Base-by-base conservation (phyloP, 2,329 filamentous ascomycete species). In the Fusarium penzigii region DNA sequence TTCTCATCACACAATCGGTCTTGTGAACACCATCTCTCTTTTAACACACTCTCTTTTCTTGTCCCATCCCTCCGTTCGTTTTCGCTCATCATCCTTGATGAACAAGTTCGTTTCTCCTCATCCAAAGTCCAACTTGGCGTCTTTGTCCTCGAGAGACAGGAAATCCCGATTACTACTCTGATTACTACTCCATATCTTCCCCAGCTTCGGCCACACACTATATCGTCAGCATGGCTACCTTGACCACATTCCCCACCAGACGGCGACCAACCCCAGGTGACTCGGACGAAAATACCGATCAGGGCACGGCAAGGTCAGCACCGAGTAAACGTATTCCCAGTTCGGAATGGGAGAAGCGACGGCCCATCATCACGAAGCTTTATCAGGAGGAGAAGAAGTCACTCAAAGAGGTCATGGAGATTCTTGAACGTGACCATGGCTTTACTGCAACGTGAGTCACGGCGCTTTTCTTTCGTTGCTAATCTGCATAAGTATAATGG, bases 331-430 rank as follows among this genome's bases (percentile, higher is more conserved):
- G 68, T 14, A 68, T 71, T 29, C 68, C 68, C 17, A 64, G 62
- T 29, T 58, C 66, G 12, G 60, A 69, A 29, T 71, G 68, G 68
- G 69, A 71, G 51, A 64, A 65, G 54, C 70, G 68, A 55, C 63
- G 68, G 7, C 63, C 69, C 38, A 65, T 68, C 44, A 75, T 75
- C 51, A 73, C 68, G 42, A 64, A 56, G 16, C 57, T 75, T 44
- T 75, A 75, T 52, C 66, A 75, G 48, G 72, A 74, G 43, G 69
- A 75, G 56, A 73, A 73, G 57, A 68, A 65, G 34, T 70, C 72
- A 20, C 67, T 75, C 48, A 73, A 73, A 45, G 70, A 75, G 51
- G 71, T 75, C 48, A 73, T 72, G 67, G 68, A 67, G 29, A 68
- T 70, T 44, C 72, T 75, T 57, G 63, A 72, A 49, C 64, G 65